These are phyloP conservation scores for Monosporascus sp. DNA, from an alignment of 2,329 filamentous ascomycete genomes.

Conservation along the genomic window DNA sequence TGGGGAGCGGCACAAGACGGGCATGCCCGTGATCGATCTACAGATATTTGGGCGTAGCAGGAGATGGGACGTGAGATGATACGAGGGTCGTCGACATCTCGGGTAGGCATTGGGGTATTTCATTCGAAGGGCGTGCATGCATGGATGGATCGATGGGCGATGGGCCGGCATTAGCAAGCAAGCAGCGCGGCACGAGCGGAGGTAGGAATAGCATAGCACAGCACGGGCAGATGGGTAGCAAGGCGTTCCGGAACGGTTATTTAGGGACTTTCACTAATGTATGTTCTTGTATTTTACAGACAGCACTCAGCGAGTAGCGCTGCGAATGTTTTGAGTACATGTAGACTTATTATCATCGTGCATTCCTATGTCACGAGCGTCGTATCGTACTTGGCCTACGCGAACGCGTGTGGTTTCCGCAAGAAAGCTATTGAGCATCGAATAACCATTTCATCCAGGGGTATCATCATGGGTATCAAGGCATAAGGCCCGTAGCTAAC, in stretches of 20 bases:
- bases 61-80: not conserved
- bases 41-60: not conserved
- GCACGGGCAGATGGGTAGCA: not conserved
- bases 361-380: too few species aligned
- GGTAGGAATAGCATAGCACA: not conserved
- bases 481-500: too few species aligned
- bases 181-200: not conserved
- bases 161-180: not conserved
- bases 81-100: not conserved
- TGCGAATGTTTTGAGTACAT: too few species aligned
- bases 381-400: too few species aligned
- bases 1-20: not conserved
- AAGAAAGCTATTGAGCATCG: not conserved
- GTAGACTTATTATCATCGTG: too few species aligned
- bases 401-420: too few species aligned
- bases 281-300: too few species aligned
- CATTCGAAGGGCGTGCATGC: too few species aligned
- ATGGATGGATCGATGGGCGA: too few species aligned
- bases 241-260: not conserved
- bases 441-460: not conserved
- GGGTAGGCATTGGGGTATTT: too few species aligned
- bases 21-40: too few species aligned
- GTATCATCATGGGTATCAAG: not conserved
- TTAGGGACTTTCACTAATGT: not conserved
- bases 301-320: too few species aligned